Conservation (phyloP, 805 yeast species). For the Suhomyces xylopsoci region DNA sequence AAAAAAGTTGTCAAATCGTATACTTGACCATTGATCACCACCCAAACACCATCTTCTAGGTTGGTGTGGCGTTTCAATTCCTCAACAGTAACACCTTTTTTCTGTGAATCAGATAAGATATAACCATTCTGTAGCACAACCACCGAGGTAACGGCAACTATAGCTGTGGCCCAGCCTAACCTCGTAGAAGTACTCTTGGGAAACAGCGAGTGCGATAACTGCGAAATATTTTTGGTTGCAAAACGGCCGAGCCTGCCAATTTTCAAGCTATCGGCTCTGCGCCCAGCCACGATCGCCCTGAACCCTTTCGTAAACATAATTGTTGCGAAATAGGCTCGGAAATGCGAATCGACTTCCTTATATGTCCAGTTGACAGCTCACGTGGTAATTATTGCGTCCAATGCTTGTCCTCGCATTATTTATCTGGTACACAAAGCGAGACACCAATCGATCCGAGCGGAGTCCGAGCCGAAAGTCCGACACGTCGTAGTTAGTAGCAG, state of each 20-base stretch:
- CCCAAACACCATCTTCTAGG: conserved; percentile 69
- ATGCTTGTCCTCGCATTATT: background rate
- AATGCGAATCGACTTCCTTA: background rate
- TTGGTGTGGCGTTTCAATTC: conserved; percentile 48
- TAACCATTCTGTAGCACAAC: background rate
- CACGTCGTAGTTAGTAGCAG: no score
- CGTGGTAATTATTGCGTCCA: background rate
- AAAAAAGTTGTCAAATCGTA: conserved; percentile 70
- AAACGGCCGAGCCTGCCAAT: background rate
- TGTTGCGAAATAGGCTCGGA: background rate
- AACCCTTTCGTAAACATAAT: background rate
- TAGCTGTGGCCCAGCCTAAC: background rate
- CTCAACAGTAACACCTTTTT: conserved; percentile 12
- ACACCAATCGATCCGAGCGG: background rate
- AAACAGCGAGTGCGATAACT: background rate
- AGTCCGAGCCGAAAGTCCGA: background rate
- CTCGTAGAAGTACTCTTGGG: background rate
- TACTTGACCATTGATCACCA: conserved; percentile 74
- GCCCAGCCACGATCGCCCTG: background rate
- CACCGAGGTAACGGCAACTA: background rate
- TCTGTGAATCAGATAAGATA: background rate
- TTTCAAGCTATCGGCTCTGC: background rate
- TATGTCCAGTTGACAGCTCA: background rate
- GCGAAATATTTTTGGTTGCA: background rate
- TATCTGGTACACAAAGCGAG: background rate